Conservation (phyloP, 768 basidiomycete species). For the Boletales sp. region DNA sequence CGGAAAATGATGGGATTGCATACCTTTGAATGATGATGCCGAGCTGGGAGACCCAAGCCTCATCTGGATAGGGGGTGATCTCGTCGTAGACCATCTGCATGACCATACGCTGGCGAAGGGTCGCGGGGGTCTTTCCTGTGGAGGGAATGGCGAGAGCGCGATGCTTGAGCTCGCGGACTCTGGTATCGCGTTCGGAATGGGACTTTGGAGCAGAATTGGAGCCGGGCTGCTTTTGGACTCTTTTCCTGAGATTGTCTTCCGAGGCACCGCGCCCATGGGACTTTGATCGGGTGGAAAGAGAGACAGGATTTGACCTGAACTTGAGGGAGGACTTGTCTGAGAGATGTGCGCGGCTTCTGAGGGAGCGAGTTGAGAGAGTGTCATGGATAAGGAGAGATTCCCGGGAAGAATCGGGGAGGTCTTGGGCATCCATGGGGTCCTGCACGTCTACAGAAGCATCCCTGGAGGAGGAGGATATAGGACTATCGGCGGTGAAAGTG, state of each 20-base stretch:
- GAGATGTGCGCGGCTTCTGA: slow-evolving; percentile 19
- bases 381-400: slow-evolving; percentile 26
- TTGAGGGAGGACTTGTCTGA: slow-evolving; percentile 25
- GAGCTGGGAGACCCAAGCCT: slow-evolving; percentile 57
- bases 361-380: slow-evolving; percentile 21
- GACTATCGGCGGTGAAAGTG: slow-evolving; percentile 25
- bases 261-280: slow-evolving; percentile 19
- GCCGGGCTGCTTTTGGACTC: slow-evolving; percentile 20
- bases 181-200: slow-evolving; percentile 28
- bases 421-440: slow-evolving; percentile 27
- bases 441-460: slow-evolving; percentile 28
- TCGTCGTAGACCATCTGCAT: slow-evolving; percentile 63
- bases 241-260: slow-evolving; percentile 29
- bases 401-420: slow-evolving; percentile 19
- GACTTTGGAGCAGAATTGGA: slow-evolving; percentile 18
- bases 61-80: slow-evolving; percentile 62
- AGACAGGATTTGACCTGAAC: slow-evolving; percentile 20
- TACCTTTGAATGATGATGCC: slow-evolving; percentile 57
- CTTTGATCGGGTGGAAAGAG: slow-evolving; percentile 26
- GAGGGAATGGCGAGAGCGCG: slow-evolving; percentile 32
- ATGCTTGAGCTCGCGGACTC: slow-evolving; percentile 29
- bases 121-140: slow-evolving; percentile 47
- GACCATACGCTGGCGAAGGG: slow-evolving; percentile 50
- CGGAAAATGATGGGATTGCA: slow-evolving; percentile 7
- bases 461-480: slow-evolving; percentile 31